Evolutionary conservation across 345 rosid genomes (phyloP), one percentile per base, ranked within the genome.

Genomic region (Mallotus nudiflorus): DNA sequence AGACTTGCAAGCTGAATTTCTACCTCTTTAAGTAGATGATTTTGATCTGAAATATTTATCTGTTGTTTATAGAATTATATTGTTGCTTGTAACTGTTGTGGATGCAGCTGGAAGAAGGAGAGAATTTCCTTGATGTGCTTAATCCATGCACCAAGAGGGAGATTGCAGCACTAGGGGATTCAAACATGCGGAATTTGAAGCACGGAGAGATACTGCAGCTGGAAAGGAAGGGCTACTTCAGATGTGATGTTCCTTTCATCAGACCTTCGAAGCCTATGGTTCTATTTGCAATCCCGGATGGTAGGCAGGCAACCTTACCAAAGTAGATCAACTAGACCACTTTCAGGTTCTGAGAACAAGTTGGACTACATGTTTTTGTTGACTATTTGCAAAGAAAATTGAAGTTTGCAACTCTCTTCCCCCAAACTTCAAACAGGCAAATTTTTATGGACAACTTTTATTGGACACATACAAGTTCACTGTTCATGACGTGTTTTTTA

Each of bases 151-250:
- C 99, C 0, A 90, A 75, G 85, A 75, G 78, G 76, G 97, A 88
- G 78, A 88, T 77, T 25, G 78, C 80, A 5, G 95, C 96, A 24
- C 25, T 94, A 4, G 98, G 98, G 66, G 98, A 94, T 83, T 70
- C 97, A 22, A 94, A 89, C 83, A 89, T 94, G 93, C 81, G 91
- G 40, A 89, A 83, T 79, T 70, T 91, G 73, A 84, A 86, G 67
- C 77, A 72, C 2, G 96, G 95, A 50, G 96, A 90, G 49, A 65
- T 82, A 74, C 45, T 92, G 82, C 98, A 92, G 80, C 86, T 92
- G 53, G 98, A 92, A 88, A 89, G 97, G 85, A 93, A 91, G 80
- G 97, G 98, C 59, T 93, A 93, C 74, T 93, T 79, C 78, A 86
- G 88, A 70, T 89, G 94, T 31, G 98, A 93, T 77, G 93, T 86